Base-by-base conservation (phyloP, 1,284 basidiomycete species). In the Moesziomyces sp. region DNA sequence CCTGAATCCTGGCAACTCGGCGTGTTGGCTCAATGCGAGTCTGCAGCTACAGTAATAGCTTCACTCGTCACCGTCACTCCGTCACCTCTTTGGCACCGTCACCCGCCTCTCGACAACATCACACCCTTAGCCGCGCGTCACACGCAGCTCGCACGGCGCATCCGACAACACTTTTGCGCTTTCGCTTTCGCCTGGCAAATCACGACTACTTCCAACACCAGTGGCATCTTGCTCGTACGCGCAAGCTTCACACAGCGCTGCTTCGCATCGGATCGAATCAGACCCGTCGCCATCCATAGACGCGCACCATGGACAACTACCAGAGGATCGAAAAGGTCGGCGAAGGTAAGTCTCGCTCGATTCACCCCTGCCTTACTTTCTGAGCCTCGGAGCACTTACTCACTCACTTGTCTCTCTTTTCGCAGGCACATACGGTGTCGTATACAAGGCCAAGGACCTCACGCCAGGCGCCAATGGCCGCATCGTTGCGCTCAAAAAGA, bases 371-470 rank as follows among this genome's bases (percentile, higher is more conserved):
- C 24, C 18, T 50, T 34, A 16, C 35, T 56, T 46, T 46, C 16
- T 28, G 6, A 54, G n/a, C 19, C n/a, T 7, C 18, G 18, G 21
- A 21, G 2, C 47, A 16, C 16, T 38, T 56, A 38, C 30, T 24
- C 24, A 40, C 19, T 44, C 28, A 43, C 28, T 21, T 14, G 23
- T 43, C n/a, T 43, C 30, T 55, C 13, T 45, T 38, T 18, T 21
- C 21, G 52, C 77, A 98, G 96, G 96, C 79, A 99, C 97, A 48
- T 99, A 99, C 80, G 97, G 97, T 72, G 96, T 98, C 58, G 96
- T 99, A 19, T 98, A 98, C 89, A 79, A 85, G 61, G 78, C 81
- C 7, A 74, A 72, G 52, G 84, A 85, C 76, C 71, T 80, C 55
- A 84, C 81, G 90, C 85, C 89, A 93, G 78, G 95, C 94, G 50